These are phyloP conservation scores for Pezicula radicicola DNA, from an alignment of 2,329 filamentous ascomycete genomes.

Conservation along the genomic window DNA sequence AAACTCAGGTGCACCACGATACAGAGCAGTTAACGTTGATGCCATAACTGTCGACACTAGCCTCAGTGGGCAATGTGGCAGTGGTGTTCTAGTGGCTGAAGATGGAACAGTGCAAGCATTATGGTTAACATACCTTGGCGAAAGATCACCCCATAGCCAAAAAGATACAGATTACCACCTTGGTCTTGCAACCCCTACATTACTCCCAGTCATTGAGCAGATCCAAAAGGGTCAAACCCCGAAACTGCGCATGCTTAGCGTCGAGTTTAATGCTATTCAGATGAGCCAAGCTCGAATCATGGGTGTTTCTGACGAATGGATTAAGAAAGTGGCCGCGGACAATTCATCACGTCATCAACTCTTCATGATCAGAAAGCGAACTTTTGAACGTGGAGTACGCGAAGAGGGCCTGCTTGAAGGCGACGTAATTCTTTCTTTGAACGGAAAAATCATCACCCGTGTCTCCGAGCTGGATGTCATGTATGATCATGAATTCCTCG, in stretches of 20 bases:
- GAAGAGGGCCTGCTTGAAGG: slow-evolving; percentile 75
- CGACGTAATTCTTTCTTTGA: slow-evolving; percentile 88
- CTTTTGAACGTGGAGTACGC: slow-evolving; percentile 61
- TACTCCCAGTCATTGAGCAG: slow-evolving; percentile 84
- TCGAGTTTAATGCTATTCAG: slow-evolving; percentile 91
- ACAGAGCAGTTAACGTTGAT: slow-evolving; percentile 92
- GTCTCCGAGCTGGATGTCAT: slow-evolving; percentile 93
- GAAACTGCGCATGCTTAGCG: slow-evolving; percentile 83
- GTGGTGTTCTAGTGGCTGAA: slow-evolving; percentile 84
- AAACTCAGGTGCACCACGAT: slow-evolving; percentile 85
- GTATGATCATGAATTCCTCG: slow-evolving; percentile 83
- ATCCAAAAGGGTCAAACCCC: slow-evolving; percentile 79
- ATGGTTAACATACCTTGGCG: slow-evolving; percentile 95
- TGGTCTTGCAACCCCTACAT: slow-evolving; percentile 81
- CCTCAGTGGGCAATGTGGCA: slow-evolving; percentile 86
- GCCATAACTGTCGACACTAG: slow-evolving; percentile 96
- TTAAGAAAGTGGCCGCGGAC: slow-evolving; percentile 80
- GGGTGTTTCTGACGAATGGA: slow-evolving; percentile 96
- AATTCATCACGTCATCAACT: slow-evolving; percentile 93
- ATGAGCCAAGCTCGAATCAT: slow-evolving; percentile 97
- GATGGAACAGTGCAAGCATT: slow-evolving; percentile 92
- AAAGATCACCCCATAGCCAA: slow-evolving; percentile 72
- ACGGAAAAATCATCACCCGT: slow-evolving; percentile 87
- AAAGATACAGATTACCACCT: slow-evolving; percentile 97
- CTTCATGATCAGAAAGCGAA: slow-evolving; percentile 96